Evolutionary conservation across 73 alveolate species (phyloP), one percentile per base, ranked within the genome.

Genomic region (Urostyla sp.): DNA sequence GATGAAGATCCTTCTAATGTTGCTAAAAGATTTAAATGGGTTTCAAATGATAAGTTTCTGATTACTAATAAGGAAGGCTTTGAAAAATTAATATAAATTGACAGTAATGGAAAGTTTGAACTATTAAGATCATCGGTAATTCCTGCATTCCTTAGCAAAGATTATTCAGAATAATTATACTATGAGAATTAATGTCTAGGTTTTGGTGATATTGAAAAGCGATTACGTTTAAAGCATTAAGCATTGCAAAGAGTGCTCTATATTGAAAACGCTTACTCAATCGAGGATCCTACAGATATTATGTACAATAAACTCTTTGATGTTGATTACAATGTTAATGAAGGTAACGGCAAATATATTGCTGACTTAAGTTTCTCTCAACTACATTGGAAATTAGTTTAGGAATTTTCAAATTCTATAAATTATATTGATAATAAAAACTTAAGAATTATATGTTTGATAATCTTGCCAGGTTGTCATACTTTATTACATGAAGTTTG

Each of bases 341-440:
- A 30, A 10, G 69, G 83, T 1, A 7, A 48, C 18, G 37, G 44
- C 20, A 69, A 69, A 28, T 35, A n/a, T 46, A 69, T 69, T 4
- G 21, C 83, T 26, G 83, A 69, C 38, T 26, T 69, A 44, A 69
- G 83, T 69, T 69, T 69, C 72, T 69, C 83, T 4, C 27, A n/a
- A 34, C 31, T 69, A 4, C 49, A 20, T 3, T 69, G 83, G 83
- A 69, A 69, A 31, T 3, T 69, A 11, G 49, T 69, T n/a, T 67
- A 69, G 48, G 83, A 69, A 1, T 24, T 69, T 46, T 3, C 7
- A 3, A 2, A 44, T 3, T 13, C 44, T 8, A 46, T 69, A 8
- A 46, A 69, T 5, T 4, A 13, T 13, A 20, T 69, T n/a, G 83
- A 69, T 23, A 0, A 45, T 1, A 35, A 49, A 4, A 46, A 54